Base-by-base conservation (phyloP, 345 rosid genomes). In the Eucalyptus sp. region DNA sequence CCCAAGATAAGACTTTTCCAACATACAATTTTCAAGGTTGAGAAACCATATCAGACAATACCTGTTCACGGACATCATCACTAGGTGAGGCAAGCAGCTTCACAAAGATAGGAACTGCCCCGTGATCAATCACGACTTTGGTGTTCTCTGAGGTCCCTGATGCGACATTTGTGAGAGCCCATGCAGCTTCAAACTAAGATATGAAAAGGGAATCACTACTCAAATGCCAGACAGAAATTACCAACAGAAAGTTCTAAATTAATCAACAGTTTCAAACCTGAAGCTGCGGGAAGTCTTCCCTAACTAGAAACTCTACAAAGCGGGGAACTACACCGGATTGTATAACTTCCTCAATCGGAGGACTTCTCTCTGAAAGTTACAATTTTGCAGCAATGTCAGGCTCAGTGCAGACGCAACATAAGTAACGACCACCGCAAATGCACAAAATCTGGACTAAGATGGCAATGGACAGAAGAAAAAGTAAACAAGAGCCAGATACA, bases 21-120 rank as follows among this genome's bases (percentile, higher is more conserved):
- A 41, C 12, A 37, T 37, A 76, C 8, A 12, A 76, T 76, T 76
- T 20, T 76, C 8, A 1, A 41, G 83, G 83, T 41, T 2, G 2
- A 76, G 83, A 76, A 76, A 76, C 83, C 83, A 76, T 76, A 76
- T 76, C 83, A 41, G 48, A 76, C 48, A 51, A 91, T 89, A 97
- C 99, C 99, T 97, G 99, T 86, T 97, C 99, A 56, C 98, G 96
- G 89, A 97, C 99, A 93, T 96, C 99, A 91, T 95, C 97, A 68
- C 94, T 95, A 48, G 94, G 96, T 79, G 99, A 97, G 88, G 86
- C 93, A 31, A 97, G 98, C 87, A 97, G 97, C 91, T 93, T 94
- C 52, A 94, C 97, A 91, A 97, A 97, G 80, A 97, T 93, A 4
- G 98, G 98, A 88, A 97, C 95, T 89, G 98, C 98, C 80, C 95